Evolutionary conservation across 1,139 yeast genomes (phyloP).

Genomic region (Geotrichum restrictum): DNA sequence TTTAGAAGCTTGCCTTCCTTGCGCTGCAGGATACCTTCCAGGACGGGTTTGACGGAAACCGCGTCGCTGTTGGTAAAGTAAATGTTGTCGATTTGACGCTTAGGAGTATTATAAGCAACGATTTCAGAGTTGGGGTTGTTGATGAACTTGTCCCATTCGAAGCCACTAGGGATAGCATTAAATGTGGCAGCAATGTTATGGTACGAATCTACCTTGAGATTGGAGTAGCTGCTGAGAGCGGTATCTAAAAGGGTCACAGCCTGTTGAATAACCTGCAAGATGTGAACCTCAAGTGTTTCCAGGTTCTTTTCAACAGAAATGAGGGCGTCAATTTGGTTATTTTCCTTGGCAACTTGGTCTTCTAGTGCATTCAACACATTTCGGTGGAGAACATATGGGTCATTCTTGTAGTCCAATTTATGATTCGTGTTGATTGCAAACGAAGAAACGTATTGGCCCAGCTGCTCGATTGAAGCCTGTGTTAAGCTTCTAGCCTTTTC

Average conservation of each 20-base stretch:
- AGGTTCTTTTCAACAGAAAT: conserved; percentile 43
- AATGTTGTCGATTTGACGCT: conserved; percentile 40
- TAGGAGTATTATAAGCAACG: conserved; percentile 36
- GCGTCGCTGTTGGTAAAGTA: conserved; percentile 43
- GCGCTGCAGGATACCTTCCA: conserved; percentile 46
- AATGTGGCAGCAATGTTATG: conserved; percentile 37
- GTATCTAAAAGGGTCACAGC: conserved; percentile 37
- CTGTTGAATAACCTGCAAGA: conserved; percentile 44
- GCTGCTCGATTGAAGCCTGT: conserved; percentile 38
- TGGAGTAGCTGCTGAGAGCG: conserved; percentile 34
- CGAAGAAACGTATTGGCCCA: conserved; percentile 37
- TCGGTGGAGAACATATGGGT: conserved; percentile 47
- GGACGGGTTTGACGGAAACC: conserved; percentile 43
- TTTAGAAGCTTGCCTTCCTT: conserved; percentile 46
- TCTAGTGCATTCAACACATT: conserved; percentile 39
- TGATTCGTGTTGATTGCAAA: conserved; percentile 23
- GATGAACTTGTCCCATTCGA: conserved; percentile 47
- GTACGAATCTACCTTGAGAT: conserved; percentile 33
- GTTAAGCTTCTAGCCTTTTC: conserved; percentile 39
- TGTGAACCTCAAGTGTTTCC: conserved; percentile 44
- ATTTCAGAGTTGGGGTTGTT: conserved; percentile 36
- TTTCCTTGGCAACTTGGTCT: conserved; percentile 46
- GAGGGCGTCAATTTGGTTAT: conserved; percentile 44
- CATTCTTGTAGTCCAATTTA: conserved; percentile 42
- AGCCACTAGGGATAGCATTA: conserved; percentile 36